phyloP scores from a whole-genome alignment of 768 basidiomycete species.

The Gautieria morchelliformis region DNA sequence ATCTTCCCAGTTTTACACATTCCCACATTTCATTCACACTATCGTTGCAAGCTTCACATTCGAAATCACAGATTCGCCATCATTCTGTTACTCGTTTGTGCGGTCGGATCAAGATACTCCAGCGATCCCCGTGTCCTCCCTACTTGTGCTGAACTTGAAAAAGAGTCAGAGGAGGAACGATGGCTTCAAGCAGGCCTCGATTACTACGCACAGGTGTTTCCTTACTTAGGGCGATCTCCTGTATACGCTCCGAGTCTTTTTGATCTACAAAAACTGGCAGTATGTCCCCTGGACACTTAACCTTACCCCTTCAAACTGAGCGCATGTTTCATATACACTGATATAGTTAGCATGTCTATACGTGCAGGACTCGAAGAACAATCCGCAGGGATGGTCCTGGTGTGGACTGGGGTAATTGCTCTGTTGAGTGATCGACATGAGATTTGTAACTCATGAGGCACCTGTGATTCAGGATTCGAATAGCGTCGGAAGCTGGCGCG shows the following conservation, averaged over 20 bases:
- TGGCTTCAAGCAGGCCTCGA: slow-evolving; percentile 29
- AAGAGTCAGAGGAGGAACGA: slow-evolving; percentile 51
- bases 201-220: slow-evolving; percentile 19
- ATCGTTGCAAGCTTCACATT: slow-evolving; percentile 58
- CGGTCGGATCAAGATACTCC: slow-evolving; percentile 19
- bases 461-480: slow-evolving; percentile 41
- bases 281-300: slow-evolving; percentile 25
- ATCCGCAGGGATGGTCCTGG: slow-evolving; percentile 57
- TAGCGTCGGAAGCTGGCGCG: slow-evolving; percentile 64
- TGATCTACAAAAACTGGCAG: slow-evolving; percentile 58
- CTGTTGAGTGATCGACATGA: too few relatives aligned
- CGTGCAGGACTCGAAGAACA: slow-evolving; percentile 46
- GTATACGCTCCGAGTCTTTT: slow-evolving; percentile 49
- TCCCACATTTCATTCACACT: slow-evolving; percentile 59
- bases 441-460: too few relatives aligned
- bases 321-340: too few relatives aligned
- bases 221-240: slow-evolving; percentile 46
- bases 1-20: slow-evolving; percentile 62
- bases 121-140: slow-evolving; percentile 47
- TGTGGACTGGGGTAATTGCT: slow-evolving; percentile 26
- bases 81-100: too few relatives aligned
- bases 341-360: slow-evolving; percentile 30
- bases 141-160: slow-evolving; percentile 27
- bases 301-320: too few relatives aligned
- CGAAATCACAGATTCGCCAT: slow-evolving; percentile 11